phyloP scores from a whole-genome alignment of 352 stramenopile species.

The Phytophthora litchii region DNA sequence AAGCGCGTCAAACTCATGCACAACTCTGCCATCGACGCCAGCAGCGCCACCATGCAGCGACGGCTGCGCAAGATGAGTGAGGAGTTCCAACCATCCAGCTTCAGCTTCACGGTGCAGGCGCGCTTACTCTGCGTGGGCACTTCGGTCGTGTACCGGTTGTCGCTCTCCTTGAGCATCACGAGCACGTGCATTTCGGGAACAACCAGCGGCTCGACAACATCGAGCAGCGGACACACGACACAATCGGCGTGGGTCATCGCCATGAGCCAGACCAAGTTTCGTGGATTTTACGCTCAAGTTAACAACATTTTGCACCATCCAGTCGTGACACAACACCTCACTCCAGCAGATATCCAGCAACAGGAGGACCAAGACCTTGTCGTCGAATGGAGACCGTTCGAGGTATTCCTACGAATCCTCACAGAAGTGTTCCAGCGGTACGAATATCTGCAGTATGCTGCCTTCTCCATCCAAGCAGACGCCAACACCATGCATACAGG shows the following conservation, averaged over 20 bases:
- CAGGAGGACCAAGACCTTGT: conserved; percentile 14
- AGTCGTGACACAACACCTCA: conserved; percentile 34
- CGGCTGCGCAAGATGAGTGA: conserved; percentile 69
- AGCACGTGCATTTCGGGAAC: conserved; percentile 23
- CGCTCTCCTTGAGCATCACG: conserved; percentile 37
- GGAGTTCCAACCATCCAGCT: conserved; percentile 54
- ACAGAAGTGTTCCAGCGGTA: conserved; percentile 44
- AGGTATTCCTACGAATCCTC: conserved; percentile 49
- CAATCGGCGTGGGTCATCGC: conserved; percentile 62
- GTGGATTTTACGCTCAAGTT: conserved; percentile 51
- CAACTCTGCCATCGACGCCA: conserved; percentile 7
- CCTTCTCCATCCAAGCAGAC: conserved; percentile 51
- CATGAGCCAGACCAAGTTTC: conserved; percentile 67
- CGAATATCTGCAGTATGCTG: conserved; percentile 39
- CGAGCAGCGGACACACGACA: conserved; percentile 23
- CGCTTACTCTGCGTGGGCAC: conserved; percentile 60
- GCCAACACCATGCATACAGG: conserved; percentile 38
- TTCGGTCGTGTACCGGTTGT: conserved; percentile 65
- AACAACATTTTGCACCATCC: conserved; percentile 47
- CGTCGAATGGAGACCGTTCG: conserved; percentile 55
- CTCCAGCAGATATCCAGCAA: conserved; percentile 7
- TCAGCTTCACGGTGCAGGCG: conserved; percentile 51
- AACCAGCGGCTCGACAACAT: conserved; percentile 17
- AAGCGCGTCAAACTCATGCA: conserved; percentile 42
- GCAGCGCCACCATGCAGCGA: conserved; percentile 39